Evolutionary conservation across 495 filamentous ascomycete genomes (phyloP).

Genomic region (Penicillium soppii): DNA sequence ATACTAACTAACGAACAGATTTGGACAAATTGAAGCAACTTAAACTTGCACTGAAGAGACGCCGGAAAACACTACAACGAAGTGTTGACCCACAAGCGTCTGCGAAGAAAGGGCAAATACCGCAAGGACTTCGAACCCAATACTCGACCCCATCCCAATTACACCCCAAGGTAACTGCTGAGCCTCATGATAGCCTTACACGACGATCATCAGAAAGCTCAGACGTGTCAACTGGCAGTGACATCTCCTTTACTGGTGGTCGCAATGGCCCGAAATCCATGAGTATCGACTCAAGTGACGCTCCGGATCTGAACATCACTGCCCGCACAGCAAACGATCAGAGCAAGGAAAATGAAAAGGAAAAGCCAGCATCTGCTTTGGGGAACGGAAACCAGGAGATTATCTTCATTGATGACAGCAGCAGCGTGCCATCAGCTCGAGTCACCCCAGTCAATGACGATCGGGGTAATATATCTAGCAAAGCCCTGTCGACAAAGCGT

Average conservation of each 20-base stretch:
- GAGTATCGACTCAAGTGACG: neutral
- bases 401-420: no score
- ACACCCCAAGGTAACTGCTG: neutral
- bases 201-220: neutral
- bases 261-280: neutral
- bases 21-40: slow-evolving; percentile 4
- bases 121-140: neutral
- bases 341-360: no score
- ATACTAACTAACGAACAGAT: neutral
- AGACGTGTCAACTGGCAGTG: neutral
- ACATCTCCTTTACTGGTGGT: neutral
- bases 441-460: no score
- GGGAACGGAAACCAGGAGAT: no score
- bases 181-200: neutral
- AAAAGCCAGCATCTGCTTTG: no score
- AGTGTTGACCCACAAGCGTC: neutral
- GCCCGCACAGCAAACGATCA: no score
- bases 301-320: no score
- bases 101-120: neutral
- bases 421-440: no score
- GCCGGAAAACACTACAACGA: neutral
- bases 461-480: no score
- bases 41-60: slow-evolving; percentile 3
- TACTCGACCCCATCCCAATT: neutral
- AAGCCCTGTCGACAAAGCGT: no score